Percentiles rank a stretch among this genome's conserved stretches.
Evolutionary conservation across 345 rosid species (phyloP).

Genomic region (Euclidium syriacum): DNA sequence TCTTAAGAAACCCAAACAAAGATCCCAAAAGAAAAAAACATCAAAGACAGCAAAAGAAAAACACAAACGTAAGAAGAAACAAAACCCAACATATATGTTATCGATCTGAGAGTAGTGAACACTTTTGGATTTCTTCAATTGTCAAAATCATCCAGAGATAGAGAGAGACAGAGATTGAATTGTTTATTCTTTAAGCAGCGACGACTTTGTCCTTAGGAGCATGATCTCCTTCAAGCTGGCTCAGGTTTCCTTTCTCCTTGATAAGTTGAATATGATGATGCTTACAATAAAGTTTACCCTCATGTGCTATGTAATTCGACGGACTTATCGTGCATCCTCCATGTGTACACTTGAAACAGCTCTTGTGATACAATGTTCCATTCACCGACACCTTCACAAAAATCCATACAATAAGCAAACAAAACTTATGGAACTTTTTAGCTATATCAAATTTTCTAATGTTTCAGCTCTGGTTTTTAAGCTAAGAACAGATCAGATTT

Average conservation of each 20-base stretch:
- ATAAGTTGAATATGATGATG: constrained; percentile 96
- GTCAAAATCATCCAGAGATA: constrained; percentile 11
- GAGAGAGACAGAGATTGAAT: neutral
- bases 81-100: neutral
- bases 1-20: constrained; percentile 19
- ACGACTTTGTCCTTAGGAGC: constrained; percentile 32
- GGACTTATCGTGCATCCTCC: constrained; percentile 96
- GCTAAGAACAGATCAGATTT: neutral
- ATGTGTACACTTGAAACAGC: constrained; percentile 98
- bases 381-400: constrained; percentile 81
- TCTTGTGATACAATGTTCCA: constrained; percentile 89
- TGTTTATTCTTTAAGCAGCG: constrained; percentile 23
- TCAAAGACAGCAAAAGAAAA: neutral
- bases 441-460: neutral
- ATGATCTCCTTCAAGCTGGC: constrained; percentile 80
- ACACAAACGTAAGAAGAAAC: constrained; percentile 17
- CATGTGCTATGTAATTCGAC: constrained; percentile 91
- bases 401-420: neutral
- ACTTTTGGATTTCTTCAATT: constrained; percentile 5
- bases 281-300: constrained; percentile 92
- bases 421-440: neutral
- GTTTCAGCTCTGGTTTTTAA: neutral
- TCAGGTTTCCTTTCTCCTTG: constrained; percentile 87
- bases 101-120: neutral
- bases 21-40: neutral